Conservation (phyloP, 2,329 filamentous ascomycete species). For the Neocatenulostroma microsporum region DNA sequence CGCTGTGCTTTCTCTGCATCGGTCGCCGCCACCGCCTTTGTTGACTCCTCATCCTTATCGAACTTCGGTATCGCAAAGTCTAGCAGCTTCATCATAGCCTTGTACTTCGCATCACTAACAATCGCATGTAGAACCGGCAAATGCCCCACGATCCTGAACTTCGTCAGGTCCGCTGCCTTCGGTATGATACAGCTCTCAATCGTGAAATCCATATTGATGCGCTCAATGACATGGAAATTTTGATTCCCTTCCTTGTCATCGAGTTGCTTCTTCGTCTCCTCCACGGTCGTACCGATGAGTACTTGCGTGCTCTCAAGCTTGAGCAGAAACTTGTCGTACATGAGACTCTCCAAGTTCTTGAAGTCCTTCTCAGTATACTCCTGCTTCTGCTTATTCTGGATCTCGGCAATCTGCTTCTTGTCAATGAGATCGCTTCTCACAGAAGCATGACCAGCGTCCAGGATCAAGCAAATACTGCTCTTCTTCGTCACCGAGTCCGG, state of each 20-base stretch:
- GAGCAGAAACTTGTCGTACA: constrained; percentile 96
- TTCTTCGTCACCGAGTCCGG: constrained; percentile 82
- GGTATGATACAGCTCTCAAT: constrained; percentile 97
- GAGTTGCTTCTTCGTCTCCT: constrained; percentile 78
- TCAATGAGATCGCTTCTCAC: constrained; percentile 92
- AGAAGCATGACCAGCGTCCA: constrained; percentile 93
- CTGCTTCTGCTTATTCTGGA: constrained; percentile 83
- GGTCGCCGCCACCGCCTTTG: constrained; percentile 8
- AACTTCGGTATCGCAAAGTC: constrained; percentile 91
- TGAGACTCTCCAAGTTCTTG: constrained; percentile 75
- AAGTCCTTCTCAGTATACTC: constrained; percentile 85
- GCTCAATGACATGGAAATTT: constrained; percentile 82
- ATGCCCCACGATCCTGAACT: constrained; percentile 83
- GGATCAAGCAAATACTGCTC: constrained; percentile 77
- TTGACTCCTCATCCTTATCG: constrained; percentile 30
- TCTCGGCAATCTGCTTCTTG: constrained; percentile 76
- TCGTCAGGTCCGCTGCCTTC: constrained; percentile 86
- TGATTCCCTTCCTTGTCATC: constrained; percentile 55
- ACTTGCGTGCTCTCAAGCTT: constrained; percentile 93
- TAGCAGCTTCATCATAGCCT: constrained; percentile 90
- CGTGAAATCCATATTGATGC: constrained; percentile 94
- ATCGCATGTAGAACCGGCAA: constrained; percentile 86
- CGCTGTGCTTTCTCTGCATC: constrained; percentile 31
- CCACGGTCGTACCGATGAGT: constrained; percentile 86
- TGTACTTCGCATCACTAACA: constrained; percentile 93